Percentiles rank a stretch among this genome's conserved stretches.
These are phyloP conservation scores for Chalaropsis thielavioides DNA, from an alignment of 2,329 filamentous ascomycete species.

Conservation along the genomic window DNA sequence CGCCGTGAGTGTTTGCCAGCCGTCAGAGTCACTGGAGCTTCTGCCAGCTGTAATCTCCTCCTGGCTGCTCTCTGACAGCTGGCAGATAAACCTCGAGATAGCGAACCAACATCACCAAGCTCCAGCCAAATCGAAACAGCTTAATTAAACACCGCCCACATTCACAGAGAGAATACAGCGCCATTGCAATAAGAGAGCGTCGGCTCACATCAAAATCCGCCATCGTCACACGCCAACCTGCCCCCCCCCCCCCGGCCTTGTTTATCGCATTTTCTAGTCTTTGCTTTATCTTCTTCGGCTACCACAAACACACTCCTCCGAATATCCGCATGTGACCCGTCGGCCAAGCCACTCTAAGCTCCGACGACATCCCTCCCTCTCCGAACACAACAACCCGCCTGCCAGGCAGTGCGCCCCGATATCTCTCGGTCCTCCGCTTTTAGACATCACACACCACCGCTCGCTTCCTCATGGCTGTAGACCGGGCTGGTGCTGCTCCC, in stretches of 20 bases:
- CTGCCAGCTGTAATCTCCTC: too few species aligned
- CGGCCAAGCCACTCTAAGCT: neutral
- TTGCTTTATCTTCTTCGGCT: neutral
- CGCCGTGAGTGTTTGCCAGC: neutral
- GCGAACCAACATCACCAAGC: too few species aligned
- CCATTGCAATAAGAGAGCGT: neutral
- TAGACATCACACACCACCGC: neutral
- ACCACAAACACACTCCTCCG: neutral
- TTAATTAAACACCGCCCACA: neutral
- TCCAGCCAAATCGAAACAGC: neutral
- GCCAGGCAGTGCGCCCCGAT: neutral
- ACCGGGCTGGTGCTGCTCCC: conserved; percentile 27
- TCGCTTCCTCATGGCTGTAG: conserved; percentile 7
- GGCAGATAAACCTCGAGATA: neutral
- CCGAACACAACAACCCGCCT: neutral
- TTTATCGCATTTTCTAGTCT: neutral
- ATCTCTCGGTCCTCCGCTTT: neutral
- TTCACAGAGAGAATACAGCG: neutral
- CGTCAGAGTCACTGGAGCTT: neutral
- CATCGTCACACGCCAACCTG: neutral
- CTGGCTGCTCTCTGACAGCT: neutral
- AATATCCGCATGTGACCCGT: neutral
- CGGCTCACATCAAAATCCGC: neutral
- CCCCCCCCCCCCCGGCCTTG: neutral
- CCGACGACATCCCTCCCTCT: neutral